Conservation (phyloP, 805 yeast genomes). For the Metschnikowia gruessii region DNA sequence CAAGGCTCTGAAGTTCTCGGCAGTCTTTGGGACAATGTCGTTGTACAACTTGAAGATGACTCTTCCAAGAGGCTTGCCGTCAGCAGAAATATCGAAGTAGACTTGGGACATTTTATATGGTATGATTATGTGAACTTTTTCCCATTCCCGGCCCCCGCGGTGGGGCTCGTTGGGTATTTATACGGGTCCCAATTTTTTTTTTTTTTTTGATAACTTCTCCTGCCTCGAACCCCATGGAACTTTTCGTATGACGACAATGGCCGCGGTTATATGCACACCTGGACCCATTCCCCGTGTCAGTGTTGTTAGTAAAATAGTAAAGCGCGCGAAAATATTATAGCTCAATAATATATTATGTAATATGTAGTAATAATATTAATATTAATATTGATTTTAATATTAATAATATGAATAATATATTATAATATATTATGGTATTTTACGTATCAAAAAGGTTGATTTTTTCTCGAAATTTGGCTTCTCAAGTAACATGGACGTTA, state of each 20-base stretch:
- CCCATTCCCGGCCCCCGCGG: background rate
- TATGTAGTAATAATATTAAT: too few species aligned
- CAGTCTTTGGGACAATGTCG: slow-evolving; percentile 92
- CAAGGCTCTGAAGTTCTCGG: slow-evolving; percentile 93
- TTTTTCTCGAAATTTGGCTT: too few species aligned
- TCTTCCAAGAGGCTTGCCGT: slow-evolving; percentile 71
- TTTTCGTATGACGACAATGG: slow-evolving; percentile 3
- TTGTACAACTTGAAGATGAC: slow-evolving; percentile 83
- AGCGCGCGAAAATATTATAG: too few species aligned
- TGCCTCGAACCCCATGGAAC: slow-evolving; percentile 14
- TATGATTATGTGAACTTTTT: background rate
- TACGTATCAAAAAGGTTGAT: too few species aligned
- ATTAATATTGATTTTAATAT: too few species aligned
- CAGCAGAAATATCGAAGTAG: slow-evolving; percentile 78
- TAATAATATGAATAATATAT: too few species aligned
- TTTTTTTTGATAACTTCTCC: slow-evolving; percentile 1
- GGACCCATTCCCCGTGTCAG: background rate
- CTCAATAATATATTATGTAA: too few species aligned
- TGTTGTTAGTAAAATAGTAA: too few species aligned
- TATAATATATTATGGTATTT: too few species aligned
- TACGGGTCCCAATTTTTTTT: slow-evolving; percentile 7
- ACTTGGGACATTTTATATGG: slow-evolving; percentile 55
- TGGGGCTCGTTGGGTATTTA: slow-evolving; percentile 8
- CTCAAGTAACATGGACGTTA: too few species aligned
- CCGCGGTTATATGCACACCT: background rate